phyloP scores from a whole-genome alignment of 2,329 filamentous ascomycete species.

The Anthostomella pinea region DNA sequence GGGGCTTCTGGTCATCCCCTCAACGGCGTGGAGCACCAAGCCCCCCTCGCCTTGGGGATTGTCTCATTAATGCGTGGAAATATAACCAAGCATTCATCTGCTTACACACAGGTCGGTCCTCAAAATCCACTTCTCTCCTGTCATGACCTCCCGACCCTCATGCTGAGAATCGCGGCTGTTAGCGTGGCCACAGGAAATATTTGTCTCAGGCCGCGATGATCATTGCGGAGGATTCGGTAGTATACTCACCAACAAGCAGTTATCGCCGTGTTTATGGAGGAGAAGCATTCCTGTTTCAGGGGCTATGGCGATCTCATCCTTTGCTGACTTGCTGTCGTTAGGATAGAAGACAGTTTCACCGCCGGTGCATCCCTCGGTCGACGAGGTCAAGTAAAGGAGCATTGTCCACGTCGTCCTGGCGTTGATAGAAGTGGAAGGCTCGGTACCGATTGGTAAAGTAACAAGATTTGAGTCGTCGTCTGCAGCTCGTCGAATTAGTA shows the following conservation, averaged over 20 bases:
- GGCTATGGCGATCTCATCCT: conserved; percentile 67
- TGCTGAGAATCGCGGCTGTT: conserved; percentile 48
- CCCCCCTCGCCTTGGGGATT: too few species aligned
- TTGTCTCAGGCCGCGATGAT: not conserved
- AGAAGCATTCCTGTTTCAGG: conserved; percentile 83
- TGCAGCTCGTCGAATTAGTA: conserved; percentile 35
- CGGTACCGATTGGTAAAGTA: conserved; percentile 45
- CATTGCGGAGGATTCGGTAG: not conserved
- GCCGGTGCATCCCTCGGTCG: conserved; percentile 70
- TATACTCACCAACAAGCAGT: conserved; percentile 72
- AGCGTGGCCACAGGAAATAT: conserved; percentile 2
- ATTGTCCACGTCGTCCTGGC: conserved; percentile 88
- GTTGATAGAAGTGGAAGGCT: conserved; percentile 35
- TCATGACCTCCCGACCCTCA: conserved; percentile 74
- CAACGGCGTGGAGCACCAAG: too few species aligned
- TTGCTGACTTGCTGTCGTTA: conserved; percentile 53
- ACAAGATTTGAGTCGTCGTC: conserved; percentile 85
- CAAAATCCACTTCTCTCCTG: conserved; percentile 89
- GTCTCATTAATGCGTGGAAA: too few species aligned
- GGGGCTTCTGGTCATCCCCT: too few species aligned
- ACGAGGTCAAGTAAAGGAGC: conserved; percentile 79
- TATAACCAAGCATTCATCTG: conserved; percentile 13
- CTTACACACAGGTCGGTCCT: conserved; percentile 76
- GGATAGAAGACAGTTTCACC: conserved; percentile 94
- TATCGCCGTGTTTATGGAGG: conserved; percentile 83